Evolutionary conservation across 2,329 filamentous ascomycete species (phyloP).

Genomic region (Pezicula neosporulosa): DNA sequence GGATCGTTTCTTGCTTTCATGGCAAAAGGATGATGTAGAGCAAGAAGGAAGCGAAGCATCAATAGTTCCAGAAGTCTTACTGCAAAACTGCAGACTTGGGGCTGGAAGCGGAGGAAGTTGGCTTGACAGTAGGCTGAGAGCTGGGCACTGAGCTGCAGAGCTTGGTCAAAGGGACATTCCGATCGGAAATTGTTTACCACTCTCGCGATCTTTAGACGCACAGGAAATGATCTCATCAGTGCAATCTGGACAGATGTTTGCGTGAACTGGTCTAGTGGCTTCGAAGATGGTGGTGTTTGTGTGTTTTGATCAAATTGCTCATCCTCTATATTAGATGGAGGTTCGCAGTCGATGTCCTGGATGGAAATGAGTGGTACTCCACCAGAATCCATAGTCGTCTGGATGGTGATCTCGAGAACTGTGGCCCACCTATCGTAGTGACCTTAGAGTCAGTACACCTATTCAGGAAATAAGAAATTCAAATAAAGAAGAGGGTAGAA

Average conservation of each 20-base stretch:
- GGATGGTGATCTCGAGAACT: constrained; percentile 47
- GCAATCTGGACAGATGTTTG: constrained; percentile 47
- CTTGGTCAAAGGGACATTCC: constrained; percentile 40
- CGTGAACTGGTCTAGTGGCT: constrained; percentile 31
- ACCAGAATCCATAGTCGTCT: constrained; percentile 46
- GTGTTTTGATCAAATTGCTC: constrained; percentile 38
- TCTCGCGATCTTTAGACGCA: constrained; percentile 40
- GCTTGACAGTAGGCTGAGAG: constrained; percentile 26
- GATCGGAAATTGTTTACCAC: constrained; percentile 43
- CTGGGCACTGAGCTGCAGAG: constrained; percentile 41
- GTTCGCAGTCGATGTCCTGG: constrained; percentile 43
- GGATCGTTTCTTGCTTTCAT: constrained; percentile 36
- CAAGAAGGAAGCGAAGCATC: constrained; percentile 48
- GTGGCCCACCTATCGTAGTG: constrained; percentile 40
- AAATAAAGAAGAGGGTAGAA: no score
- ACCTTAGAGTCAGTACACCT: no score
- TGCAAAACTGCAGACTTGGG: constrained; percentile 30
- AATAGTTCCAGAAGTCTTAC: constrained; percentile 46
- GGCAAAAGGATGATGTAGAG: constrained; percentile 46
- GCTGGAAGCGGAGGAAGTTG: not conserved
- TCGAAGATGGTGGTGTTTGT: constrained; percentile 15
- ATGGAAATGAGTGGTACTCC: constrained; percentile 43
- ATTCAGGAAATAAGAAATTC: no score
- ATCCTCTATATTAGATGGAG: constrained; percentile 48
- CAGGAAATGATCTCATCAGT: constrained; percentile 38